Evolutionary conservation across 257 asterid species (phyloP), one percentile per base, ranked within the genome.

Genomic region (Solanum sejunctum): DNA sequence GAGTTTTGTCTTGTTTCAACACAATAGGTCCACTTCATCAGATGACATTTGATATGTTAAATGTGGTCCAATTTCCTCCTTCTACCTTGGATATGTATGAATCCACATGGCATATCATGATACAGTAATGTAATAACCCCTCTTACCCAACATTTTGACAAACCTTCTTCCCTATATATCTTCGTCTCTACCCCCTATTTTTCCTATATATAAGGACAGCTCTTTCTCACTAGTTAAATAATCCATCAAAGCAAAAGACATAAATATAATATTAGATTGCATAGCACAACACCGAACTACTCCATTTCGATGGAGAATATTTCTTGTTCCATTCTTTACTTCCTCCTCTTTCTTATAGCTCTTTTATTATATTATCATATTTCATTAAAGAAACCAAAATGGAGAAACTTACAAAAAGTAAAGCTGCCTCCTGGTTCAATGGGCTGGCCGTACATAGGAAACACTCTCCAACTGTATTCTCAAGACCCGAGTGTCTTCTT

Each of bases 381-480:
- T 72, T 89, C 93, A 15, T 84, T 92, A 18, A 91, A 85, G 84
- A 85, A 85, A 63, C 72, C 73, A 17, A 81, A 58, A 61, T 83
- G 84, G 21, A 87, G 83, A 56, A 69, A 85, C 84, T 87, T 87
- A 39, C 73, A 64, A 56, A 83, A 26, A 57, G 58, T 86, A 5
- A 84, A 84, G 71, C 26, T 93, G 39, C 98, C 97, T 3, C 98
- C 98, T 5, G 98, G 98, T 13, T 92, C 98, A 60, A 90, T 93
- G 97, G 98, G 98, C 3, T 93, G 91, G 94, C 94, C 97, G 84
- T 92, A 83, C 86, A 17, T 93, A 1, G 98, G 98, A 43, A 95
- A 95, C 32, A 95, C 98, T 9, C 94, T 93, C 63, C 96, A 93
- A 11, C 73, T 95, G 26, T 95, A 95, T 84, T 91, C 94, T 85